Percentiles rank a stretch among this genome's conserved stretches.
Evolutionary conservation across 345 rosid species (phyloP).

Genomic region (Brassica rapa): DNA sequence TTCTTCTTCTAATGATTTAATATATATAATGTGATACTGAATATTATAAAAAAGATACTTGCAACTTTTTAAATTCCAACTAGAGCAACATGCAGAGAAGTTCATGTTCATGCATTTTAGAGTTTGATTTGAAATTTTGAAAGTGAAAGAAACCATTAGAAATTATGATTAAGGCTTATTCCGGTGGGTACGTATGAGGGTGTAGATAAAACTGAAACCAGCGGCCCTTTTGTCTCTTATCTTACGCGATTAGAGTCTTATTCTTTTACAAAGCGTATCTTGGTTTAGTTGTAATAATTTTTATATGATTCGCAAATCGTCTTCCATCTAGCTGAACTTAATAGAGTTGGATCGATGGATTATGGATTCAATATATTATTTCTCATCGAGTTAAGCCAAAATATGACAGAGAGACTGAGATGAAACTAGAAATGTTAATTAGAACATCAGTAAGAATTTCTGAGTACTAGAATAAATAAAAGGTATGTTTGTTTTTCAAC

Average conservation of each 20-base stretch:
- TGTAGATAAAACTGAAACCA: background rate
- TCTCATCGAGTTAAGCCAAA: background rate
- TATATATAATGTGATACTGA: background rate
- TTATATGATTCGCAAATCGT: background rate
- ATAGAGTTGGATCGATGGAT: background rate
- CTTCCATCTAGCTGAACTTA: background rate
- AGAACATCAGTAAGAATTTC: background rate
- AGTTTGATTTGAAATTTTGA: constrained; percentile 12
- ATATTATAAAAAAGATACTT: background rate
- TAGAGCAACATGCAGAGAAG: background rate
- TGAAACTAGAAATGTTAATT: background rate
- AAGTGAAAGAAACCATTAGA: background rate
- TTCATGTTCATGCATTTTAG: constrained; percentile 23
- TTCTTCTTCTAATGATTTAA: background rate
- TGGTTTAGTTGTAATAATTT: background rate
- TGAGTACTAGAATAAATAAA: background rate
- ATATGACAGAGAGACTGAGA: background rate
- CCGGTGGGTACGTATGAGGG: constrained; percentile 18
- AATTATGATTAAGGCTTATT: constrained; percentile 21
- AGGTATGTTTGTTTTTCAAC: background rate
- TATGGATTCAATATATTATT: background rate
- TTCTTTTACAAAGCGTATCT: background rate
- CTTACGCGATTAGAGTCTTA: background rate
- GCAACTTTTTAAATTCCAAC: constrained; percentile 7
- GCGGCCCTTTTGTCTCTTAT: constrained; percentile 1